phyloP scores from a whole-genome alignment of 805 yeast species.

The Torulaspora gathmanii region DNA sequence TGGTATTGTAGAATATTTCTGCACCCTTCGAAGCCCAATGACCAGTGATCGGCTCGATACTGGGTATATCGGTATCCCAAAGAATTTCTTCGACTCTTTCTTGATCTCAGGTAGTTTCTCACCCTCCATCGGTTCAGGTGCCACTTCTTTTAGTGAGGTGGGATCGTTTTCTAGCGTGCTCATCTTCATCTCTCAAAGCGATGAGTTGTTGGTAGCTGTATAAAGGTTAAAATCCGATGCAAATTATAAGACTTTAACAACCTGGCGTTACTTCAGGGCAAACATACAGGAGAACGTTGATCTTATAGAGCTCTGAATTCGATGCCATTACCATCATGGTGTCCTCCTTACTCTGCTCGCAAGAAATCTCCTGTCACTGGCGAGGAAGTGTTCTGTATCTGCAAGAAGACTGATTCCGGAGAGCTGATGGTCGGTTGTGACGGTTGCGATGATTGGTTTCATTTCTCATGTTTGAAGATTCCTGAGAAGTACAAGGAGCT shows the following conservation, averaged over 20 bases:
- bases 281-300: background rate
- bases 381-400: constrained; percentile 69
- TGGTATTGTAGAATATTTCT: constrained; percentile 26
- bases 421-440: constrained; percentile 91
- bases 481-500: constrained; percentile 48
- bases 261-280: too few relatives aligned
- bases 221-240: background rate
- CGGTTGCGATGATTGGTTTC: constrained; percentile 94
- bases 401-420: constrained; percentile 74
- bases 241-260: background rate
- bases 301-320: background rate
- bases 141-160: constrained; percentile 15
- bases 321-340: constrained; percentile 31
- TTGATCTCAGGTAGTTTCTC: constrained; percentile 10
- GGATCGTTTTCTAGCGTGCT: background rate
- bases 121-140: constrained; percentile 22
- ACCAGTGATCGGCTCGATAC: constrained; percentile 14
- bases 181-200: background rate
- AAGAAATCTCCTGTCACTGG: constrained; percentile 32
- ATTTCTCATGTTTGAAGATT: constrained; percentile 69
- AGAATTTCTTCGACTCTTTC: constrained; percentile 6
- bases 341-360: constrained; percentile 27
- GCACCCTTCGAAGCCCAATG: constrained; percentile 15
- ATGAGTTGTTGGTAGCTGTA: background rate
- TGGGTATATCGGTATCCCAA: constrained; percentile 14